These are phyloP conservation scores for Cercospora zeae-maydis DNA, from an alignment of 2,329 filamentous ascomycete species.

Conservation along the genomic window DNA sequence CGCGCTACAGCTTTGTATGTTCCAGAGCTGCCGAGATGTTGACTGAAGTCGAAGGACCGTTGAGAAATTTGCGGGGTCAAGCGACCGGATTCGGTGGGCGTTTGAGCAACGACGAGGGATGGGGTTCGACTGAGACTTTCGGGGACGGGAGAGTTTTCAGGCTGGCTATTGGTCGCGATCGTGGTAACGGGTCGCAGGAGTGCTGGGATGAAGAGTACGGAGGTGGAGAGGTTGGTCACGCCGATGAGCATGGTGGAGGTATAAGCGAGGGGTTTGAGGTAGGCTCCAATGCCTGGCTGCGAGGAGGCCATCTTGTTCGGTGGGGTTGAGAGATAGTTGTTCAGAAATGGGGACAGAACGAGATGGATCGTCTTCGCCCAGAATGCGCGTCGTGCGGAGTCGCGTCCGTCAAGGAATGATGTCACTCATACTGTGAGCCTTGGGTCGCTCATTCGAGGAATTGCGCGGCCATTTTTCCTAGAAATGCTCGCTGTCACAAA, in stretches of 20 bases:
- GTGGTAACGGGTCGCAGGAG: conserved; percentile 22
- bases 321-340: neutral
- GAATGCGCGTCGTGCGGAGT: neutral
- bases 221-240: conserved; percentile 9
- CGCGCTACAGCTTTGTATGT: conserved; percentile 30
- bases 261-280: conserved; percentile 1
- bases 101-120: conserved; percentile 17
- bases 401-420: neutral
- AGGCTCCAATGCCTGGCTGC: neutral
- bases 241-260: conserved; percentile 3
- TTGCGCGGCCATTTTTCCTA: neutral
- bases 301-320: neutral
- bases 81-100: conserved; percentile 19
- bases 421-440: too few relatives aligned
- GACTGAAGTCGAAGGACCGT: conserved; percentile 18
- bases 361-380: neutral
- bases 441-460: neutral
- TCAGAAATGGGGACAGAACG: neutral
- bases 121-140: neutral
- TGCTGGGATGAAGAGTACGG: conserved; percentile 22
- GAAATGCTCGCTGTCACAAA: neutral
- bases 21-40: conserved; percentile 19
- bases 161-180: neutral
- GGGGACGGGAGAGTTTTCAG: neutral
- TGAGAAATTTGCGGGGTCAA: conserved; percentile 21